phyloP scores from a whole-genome alignment of 345 rosid genomes.

The Hibiscus mutabilis region DNA sequence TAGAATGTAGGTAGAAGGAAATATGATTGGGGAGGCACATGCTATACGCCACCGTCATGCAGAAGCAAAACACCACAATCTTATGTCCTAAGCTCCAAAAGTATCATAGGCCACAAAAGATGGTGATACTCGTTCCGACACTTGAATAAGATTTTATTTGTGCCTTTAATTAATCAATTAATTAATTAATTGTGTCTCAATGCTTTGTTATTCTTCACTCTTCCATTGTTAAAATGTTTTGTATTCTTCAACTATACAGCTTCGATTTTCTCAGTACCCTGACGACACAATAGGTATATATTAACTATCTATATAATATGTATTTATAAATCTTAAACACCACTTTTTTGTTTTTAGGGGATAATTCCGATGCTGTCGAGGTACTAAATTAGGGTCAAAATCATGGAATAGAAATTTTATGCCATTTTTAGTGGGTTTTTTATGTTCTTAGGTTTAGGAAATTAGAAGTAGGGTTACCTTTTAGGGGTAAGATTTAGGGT shows the following conservation, averaged over 20 bases:
- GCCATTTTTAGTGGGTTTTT: no score
- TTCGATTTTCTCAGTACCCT: background rate
- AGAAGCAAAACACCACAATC: constrained; percentile 1
- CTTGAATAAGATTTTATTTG: background rate
- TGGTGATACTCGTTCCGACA: background rate
- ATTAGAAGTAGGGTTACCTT: no score
- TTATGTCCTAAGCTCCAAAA: background rate
- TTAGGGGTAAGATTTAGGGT: no score
- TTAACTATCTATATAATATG: background rate
- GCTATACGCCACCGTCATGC: constrained; percentile 6
- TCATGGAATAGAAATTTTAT: no score
- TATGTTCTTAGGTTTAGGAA: no score
- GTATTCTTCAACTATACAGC: background rate
- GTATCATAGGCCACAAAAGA: background rate
- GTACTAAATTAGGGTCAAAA: no score
- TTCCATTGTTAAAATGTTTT: background rate
- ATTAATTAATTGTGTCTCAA: no score
- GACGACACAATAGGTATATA: background rate
- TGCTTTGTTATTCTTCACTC: background rate
- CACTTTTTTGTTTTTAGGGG: no score
- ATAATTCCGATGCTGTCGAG: no score
- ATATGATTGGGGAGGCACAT: background rate
- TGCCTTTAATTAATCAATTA: no score
- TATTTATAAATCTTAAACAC: no score
- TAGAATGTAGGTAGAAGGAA: background rate